Base-by-base conservation (phyloP, 768 basidiomycete genomes). In the Neoboletus subvelutipes region DNA sequence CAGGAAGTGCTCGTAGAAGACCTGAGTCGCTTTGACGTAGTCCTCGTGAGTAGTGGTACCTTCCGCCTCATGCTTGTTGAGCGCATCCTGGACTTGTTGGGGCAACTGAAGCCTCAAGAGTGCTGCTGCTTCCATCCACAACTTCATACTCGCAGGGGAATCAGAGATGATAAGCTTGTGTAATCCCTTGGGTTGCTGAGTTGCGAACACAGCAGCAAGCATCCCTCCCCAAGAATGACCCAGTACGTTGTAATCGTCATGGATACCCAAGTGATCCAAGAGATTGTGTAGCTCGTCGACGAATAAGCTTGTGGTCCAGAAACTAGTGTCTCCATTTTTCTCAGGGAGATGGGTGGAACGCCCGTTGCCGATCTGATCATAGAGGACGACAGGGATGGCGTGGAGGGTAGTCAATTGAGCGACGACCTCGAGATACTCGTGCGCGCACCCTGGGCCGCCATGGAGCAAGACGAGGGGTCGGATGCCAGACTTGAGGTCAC, bases 341-440 rank as follows among this genome's bases (percentile, higher is more conserved):
- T 83, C 79, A 10, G 66, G 77, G 20, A 83, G 71, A 59, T 83
- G 81, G 10, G 82, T 82, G 13, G 83, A 85, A 26, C 69, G 67
- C n/a, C 82, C 82, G 54, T 69, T 76, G 9, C 83, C 83, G 45
- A 85, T 55, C 62, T 85, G 84, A 64, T 83, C 81, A 67, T 85
- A 84, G 45, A 83, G 62, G 40, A 86, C 62, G 61, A 84, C 73
- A 12, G 82, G 81, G 45, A 79, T 80, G 31, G 59, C 46, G 52
- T 71, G 62, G 11, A 66, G 60, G 6, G 57, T 54, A 26, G 75
- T 71, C 45, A 83, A 71, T 45, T 78, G 76, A 39, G 73, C 65
- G 58, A 79, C 60, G 37, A 72, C 57, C 37, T 74, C 67, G 18
- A 82, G 65, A 63, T 79, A 79, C 41, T 73, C 65, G 54, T 78